Evolutionary conservation across 2,329 filamentous ascomycete genomes (phyloP).

Genomic region (Pyricularia sp.): DNA sequence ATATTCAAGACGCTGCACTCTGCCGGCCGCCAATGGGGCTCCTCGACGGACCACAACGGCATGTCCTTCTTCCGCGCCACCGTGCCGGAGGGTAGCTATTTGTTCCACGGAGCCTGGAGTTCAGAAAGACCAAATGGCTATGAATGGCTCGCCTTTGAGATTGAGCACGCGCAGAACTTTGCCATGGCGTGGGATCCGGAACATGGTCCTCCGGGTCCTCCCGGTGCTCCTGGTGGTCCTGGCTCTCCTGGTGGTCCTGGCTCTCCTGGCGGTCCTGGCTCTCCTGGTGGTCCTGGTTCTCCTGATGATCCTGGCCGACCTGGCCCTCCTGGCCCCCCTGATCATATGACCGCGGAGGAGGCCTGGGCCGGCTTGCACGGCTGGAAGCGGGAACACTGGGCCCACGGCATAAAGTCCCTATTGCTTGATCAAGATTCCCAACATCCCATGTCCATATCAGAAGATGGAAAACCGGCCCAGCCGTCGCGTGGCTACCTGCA

Average conservation of each 20-base stretch:
- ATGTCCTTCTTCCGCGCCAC: constrained; percentile 57
- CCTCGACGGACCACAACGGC: constrained; percentile 60
- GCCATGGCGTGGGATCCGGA: constrained; percentile 20
- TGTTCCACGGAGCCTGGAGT: constrained; percentile 51
- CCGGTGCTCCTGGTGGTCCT: neutral
- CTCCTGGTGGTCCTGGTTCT: too few relatives aligned
- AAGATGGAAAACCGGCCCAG: neutral
- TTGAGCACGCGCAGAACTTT: constrained; percentile 59
- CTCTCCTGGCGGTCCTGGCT: too few relatives aligned
- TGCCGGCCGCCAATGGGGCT: constrained; percentile 63
- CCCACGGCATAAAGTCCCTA: neutral
- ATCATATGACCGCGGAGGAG: too few relatives aligned
- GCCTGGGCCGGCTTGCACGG: neutral
- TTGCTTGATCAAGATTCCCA: neutral
- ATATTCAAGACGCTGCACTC: constrained; percentile 64
- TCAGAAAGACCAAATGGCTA: constrained; percentile 19
- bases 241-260: too few relatives aligned
- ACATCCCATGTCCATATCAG: neutral
- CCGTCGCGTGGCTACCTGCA: constrained; percentile 47
- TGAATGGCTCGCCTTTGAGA: constrained; percentile 67
- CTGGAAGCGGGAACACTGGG: neutral
- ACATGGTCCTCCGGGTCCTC: neutral
- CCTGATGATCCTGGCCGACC: too few relatives aligned
- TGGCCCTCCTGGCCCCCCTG: too few relatives aligned
- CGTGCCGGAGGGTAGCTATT: constrained; percentile 48